Percentiles rank a stretch among this genome's conserved stretches.
Evolutionary conservation across 2,329 filamentous ascomycete genomes (phyloP).

Genomic region (Calonectria pseudoturangicola): DNA sequence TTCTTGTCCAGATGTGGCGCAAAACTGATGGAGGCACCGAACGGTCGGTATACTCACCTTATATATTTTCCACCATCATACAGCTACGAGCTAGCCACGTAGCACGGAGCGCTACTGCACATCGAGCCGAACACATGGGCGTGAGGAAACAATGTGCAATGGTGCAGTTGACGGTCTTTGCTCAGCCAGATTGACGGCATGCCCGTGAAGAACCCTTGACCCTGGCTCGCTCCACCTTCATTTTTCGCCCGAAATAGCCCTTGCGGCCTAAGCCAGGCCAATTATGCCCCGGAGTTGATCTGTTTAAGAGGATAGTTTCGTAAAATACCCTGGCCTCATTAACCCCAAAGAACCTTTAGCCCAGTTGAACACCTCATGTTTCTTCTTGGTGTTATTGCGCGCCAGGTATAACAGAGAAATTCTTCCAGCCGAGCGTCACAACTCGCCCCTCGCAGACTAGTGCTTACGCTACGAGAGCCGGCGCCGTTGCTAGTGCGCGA

Average conservation of each 20-base stretch:
- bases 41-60: neutral
- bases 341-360: no score
- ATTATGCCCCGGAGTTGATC: neutral
- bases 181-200: slow-evolving; percentile 9
- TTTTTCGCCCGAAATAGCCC: neutral
- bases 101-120: slow-evolving; percentile 4
- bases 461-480: slow-evolving; percentile 3
- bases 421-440: neutral
- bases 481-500: neutral
- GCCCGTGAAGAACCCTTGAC: neutral
- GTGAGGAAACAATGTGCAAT: neutral
- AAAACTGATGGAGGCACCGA: neutral
- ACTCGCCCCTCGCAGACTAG: slow-evolving; percentile 3
- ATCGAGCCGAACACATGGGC: neutral
- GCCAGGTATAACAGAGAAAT: no score
- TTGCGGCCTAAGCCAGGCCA: neutral
- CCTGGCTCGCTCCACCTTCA: neutral
- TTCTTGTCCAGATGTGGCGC: neutral
- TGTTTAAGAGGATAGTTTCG: neutral
- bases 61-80: neutral
- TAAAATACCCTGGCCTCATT: no score
- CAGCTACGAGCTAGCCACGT: slow-evolving; percentile 4
- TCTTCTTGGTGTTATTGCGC: no score
- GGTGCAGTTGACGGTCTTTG: neutral
- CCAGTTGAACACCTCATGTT: no score